Evolutionary conservation across 192 early-diverging fungal species (phyloP).

Genomic region (Podila epicladia): DNA sequence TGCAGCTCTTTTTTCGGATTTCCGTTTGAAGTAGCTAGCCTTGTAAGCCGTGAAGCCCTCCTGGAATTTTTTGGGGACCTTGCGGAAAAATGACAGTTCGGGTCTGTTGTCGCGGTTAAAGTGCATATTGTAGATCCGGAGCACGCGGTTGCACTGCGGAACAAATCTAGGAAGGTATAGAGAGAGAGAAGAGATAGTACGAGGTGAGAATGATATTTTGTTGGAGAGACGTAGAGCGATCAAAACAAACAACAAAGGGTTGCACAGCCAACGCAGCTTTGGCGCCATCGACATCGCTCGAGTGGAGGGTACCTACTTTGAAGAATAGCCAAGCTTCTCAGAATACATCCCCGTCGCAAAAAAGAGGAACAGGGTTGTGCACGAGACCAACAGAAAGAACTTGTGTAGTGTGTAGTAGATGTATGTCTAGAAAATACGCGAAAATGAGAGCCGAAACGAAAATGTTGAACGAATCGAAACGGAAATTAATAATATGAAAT

Average conservation of each 20-base stretch:
- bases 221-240: not conserved
- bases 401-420: slow-evolving; percentile 49
- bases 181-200: not conserved
- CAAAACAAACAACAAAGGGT: not conserved
- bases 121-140: slow-evolving; percentile 65
- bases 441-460: not conserved
- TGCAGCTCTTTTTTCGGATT: slow-evolving; percentile 51
- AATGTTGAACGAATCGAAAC: not conserved
- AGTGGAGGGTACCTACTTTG: slow-evolving; percentile 52
- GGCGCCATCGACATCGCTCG: not conserved
- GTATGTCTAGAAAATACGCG: slow-evolving; percentile 17
- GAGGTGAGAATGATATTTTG: not conserved
- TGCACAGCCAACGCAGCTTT: not conserved
- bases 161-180: slow-evolving; percentile 55
- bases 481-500: not conserved
- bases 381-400: slow-evolving; percentile 43
- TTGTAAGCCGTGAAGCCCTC: slow-evolving; percentile 63
- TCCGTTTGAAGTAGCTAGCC: slow-evolving; percentile 58
- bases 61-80: slow-evolving; percentile 63
- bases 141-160: slow-evolving; percentile 65
- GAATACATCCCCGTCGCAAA: slow-evolving; percentile 65
- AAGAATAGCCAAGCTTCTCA: slow-evolving; percentile 63
- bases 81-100: slow-evolving; percentile 59
- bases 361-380: slow-evolving; percentile 59
- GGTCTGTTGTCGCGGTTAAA: slow-evolving; percentile 59